A percentile compares a stretch with the other conserved stretches of the same genome.
These are phyloP conservation scores for Apophysomyces ossiformis DNA, from an alignment of 371 early-diverging fungal genomes.

Conservation along the genomic window DNA sequence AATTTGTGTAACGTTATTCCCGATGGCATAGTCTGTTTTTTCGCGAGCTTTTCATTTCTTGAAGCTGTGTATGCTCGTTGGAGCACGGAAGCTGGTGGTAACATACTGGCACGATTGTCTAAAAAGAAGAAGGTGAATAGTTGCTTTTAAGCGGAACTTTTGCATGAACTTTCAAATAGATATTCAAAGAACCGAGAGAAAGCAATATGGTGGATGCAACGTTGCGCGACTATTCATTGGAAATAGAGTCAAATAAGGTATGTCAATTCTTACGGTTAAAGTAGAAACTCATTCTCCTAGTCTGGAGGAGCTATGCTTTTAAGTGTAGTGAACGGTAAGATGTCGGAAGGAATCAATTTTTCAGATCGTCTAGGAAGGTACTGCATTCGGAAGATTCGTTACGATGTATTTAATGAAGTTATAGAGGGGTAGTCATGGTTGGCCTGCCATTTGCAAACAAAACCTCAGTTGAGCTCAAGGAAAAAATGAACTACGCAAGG, in stretches of 20 bases:
- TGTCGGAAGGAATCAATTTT: constrained; percentile 99
- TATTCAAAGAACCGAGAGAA: constrained; percentile 75
- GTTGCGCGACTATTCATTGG: constrained; percentile 62
- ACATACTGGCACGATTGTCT: constrained; percentile 50
- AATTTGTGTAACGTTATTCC: constrained; percentile 87
- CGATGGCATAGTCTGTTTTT: constrained; percentile 93
- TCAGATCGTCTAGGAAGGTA: constrained; percentile 85
- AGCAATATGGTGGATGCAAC: constrained; percentile 61
- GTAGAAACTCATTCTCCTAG: background rate
- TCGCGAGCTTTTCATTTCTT: constrained; percentile 90
- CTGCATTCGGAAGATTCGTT: background rate
- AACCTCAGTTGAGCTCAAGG: constrained; percentile 72
- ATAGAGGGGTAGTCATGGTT: constrained; percentile 84
- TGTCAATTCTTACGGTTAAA: background rate
- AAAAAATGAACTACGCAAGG: constrained; percentile 76
- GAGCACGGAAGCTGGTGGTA: constrained; percentile 38
- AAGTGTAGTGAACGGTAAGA: constrained; percentile 95
- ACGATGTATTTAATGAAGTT: background rate
- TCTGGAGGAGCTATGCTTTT: constrained; percentile 83
- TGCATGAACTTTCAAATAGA: constrained; percentile 20
- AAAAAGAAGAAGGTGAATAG: constrained; percentile 62
- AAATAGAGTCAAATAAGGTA: constrained; percentile 42
- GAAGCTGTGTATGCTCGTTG: constrained; percentile 68
- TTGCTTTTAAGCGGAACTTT: too few species aligned
- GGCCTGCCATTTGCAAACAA: constrained; percentile 90